Percentiles rank a stretch among this genome's conserved stretches.
phyloP scores from a whole-genome alignment of 495 filamentous ascomycete species.

The Penicillium angulare region DNA sequence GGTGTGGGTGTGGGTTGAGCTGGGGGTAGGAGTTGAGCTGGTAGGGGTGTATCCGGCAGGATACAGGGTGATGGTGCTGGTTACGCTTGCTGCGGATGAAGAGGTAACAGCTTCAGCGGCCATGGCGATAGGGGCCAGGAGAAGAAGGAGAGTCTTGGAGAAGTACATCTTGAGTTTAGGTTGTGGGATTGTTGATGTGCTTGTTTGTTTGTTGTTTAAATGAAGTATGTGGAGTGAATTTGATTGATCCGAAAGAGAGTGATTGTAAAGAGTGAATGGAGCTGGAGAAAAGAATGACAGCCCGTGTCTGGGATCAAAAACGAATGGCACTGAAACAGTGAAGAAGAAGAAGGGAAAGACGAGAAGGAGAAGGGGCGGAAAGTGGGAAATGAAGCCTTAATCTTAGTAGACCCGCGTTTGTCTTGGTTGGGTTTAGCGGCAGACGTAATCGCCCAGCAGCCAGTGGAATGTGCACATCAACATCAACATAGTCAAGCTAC shows the following conservation, averaged over 20 bases:
- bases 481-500: neutral
- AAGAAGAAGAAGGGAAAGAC: constrained; percentile 13
- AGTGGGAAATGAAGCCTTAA: constrained; percentile 18
- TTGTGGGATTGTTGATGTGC: constrained; percentile 7
- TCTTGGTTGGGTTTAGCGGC: constrained; percentile 9
- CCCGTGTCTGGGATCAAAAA: constrained; percentile 28
- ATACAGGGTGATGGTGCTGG: constrained; percentile 33
- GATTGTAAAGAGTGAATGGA: constrained; percentile 42
- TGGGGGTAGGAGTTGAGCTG: constrained; percentile 21
- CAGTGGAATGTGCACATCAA: constrained; percentile 12
- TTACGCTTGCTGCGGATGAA: constrained; percentile 12
- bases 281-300: constrained; percentile 33
- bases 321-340: constrained; percentile 31
- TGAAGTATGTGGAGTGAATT: constrained; percentile 5
- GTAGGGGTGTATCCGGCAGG: constrained; percentile 28
- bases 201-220: constrained; percentile 1
- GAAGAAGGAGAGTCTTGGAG: constrained; percentile 33
- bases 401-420: constrained; percentile 12
- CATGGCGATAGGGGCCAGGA: constrained; percentile 33
- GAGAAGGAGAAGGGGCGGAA: constrained; percentile 12
- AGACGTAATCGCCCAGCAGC: constrained; percentile 15
- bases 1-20: constrained; percentile 22
- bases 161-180: constrained; percentile 32
- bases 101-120: constrained; percentile 26
- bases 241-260: neutral